Conservation (phyloP, 2,329 filamentous ascomycete species). For the Epicoccum sorghinum region DNA sequence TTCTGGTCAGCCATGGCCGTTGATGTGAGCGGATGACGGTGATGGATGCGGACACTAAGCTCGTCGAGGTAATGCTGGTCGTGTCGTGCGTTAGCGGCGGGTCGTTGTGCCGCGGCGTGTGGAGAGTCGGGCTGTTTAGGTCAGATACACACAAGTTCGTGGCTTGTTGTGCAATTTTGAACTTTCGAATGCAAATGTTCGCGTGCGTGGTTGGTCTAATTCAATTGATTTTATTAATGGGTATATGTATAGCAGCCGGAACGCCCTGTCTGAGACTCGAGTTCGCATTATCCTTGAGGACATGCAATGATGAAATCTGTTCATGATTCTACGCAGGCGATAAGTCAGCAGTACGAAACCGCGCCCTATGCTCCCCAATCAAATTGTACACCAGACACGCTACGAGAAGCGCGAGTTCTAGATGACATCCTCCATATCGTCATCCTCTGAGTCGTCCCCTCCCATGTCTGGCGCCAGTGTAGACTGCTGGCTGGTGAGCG, state of each 20-base stretch:
- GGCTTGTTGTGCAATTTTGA: too few species aligned
- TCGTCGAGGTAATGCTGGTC: constrained; percentile 8
- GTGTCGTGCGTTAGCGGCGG: not conserved
- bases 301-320: too few species aligned
- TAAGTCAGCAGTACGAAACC: too few species aligned
- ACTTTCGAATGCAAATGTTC: too few species aligned
- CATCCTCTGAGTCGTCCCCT: constrained; percentile 68
- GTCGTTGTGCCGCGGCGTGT: not conserved
- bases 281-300: not conserved
- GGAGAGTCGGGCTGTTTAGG: not conserved
- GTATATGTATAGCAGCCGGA: constrained; percentile 8
- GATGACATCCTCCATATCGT: constrained; percentile 80
- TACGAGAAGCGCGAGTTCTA: constrained; percentile 13
- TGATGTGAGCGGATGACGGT: constrained; percentile 1
- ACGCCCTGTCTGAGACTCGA: not conserved
- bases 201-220: not conserved
- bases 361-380: too few species aligned
- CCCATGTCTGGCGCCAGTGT: constrained; percentile 51
- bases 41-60: not conserved
- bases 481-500: constrained; percentile 49
- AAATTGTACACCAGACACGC: too few species aligned
- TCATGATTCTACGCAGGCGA: too few species aligned
- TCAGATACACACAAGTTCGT: too few species aligned
- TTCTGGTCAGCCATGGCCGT: not conserved
- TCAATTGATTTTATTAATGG: constrained; percentile 4